Evolutionary conservation across 495 filamentous ascomycete genomes (phyloP).

Genomic region (Hypoxylon perforatum): DNA sequence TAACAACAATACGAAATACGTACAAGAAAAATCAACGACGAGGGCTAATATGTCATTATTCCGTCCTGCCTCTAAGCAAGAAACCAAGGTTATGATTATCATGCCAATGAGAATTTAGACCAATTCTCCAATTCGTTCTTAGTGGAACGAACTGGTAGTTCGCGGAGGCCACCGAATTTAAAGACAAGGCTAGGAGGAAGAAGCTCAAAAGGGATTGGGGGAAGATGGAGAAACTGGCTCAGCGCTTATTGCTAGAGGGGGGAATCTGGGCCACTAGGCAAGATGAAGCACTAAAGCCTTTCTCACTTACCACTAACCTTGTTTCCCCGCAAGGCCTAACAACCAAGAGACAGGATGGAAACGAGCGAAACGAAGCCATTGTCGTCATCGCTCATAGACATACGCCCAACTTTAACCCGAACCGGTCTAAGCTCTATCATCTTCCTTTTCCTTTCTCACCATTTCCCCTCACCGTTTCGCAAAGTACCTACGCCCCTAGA

Average conservation of each 20-base stretch:
- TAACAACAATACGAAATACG: not conserved
- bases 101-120: not conserved
- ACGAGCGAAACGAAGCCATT: slow-evolving; percentile 23
- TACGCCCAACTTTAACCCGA: slow-evolving; percentile 9
- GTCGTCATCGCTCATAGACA: slow-evolving; percentile 25
- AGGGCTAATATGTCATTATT: slow-evolving; percentile 3
- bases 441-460: not conserved
- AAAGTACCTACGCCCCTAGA: slow-evolving; percentile 2
- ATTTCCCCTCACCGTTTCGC: slow-evolving; percentile 17
- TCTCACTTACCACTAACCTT: slow-evolving; percentile 10
- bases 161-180: slow-evolving; percentile 5
- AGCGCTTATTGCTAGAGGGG: not conserved
- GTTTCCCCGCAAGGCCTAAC: slow-evolving; percentile 25
- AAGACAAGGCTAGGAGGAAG: slow-evolving; percentile 20
- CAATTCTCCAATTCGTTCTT: slow-evolving; percentile 7
- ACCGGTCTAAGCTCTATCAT: slow-evolving; percentile 23
- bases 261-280: slow-evolving; percentile 21
- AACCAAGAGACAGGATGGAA: slow-evolving; percentile 1
- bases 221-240: slow-evolving; percentile 27
- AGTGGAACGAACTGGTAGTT: not conserved
- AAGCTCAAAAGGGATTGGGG: slow-evolving; percentile 13
- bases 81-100: too few relatives aligned
- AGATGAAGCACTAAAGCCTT: slow-evolving; percentile 23
- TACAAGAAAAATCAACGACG: not conserved
- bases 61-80: too few relatives aligned